Conservation (phyloP, 352 stramenopile species). For the Globisporangium canariense region DNA sequence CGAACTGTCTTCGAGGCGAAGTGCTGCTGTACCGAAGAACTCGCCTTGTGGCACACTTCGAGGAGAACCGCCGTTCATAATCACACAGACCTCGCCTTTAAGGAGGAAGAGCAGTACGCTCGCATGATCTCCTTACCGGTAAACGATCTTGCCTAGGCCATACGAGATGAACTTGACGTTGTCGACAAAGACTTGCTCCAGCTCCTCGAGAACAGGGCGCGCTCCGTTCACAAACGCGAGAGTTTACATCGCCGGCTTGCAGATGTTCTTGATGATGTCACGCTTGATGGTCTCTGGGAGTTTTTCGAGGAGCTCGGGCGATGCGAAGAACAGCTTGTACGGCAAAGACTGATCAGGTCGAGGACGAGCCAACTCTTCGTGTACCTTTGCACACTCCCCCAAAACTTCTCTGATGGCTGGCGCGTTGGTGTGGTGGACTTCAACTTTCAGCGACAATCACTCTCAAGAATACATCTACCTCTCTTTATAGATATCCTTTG, state of each 20-base stretch:
- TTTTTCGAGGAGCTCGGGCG: conserved; percentile 41
- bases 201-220: conserved; percentile 34
- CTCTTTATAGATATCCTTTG: neutral
- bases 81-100: conserved; percentile 47
- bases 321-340: conserved; percentile 26
- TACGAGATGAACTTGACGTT: conserved; percentile 72
- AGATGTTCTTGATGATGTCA: conserved; percentile 64
- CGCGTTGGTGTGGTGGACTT: too few relatives aligned
- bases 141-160: conserved; percentile 62
- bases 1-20: conserved; percentile 33
- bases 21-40: conserved; percentile 49
- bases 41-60: conserved; percentile 40
- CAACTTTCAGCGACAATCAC: neutral
- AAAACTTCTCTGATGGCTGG: conserved; percentile 43
- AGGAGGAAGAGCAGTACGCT: conserved; percentile 59
- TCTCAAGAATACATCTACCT: neutral
- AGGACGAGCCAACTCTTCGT: conserved; percentile 25
- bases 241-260: conserved; percentile 50
- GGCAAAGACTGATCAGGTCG: conserved; percentile 50
- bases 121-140: conserved; percentile 55
- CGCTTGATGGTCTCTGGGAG: conserved; percentile 56
- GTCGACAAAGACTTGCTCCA: conserved; percentile 57
- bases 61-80: conserved; percentile 29
- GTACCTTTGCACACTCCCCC: conserved; percentile 33
- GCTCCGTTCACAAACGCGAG: conserved; percentile 45